Evolutionary conservation across 805 yeast genomes (phyloP).

Genomic region (Hanseniaspora nectarophila): DNA sequence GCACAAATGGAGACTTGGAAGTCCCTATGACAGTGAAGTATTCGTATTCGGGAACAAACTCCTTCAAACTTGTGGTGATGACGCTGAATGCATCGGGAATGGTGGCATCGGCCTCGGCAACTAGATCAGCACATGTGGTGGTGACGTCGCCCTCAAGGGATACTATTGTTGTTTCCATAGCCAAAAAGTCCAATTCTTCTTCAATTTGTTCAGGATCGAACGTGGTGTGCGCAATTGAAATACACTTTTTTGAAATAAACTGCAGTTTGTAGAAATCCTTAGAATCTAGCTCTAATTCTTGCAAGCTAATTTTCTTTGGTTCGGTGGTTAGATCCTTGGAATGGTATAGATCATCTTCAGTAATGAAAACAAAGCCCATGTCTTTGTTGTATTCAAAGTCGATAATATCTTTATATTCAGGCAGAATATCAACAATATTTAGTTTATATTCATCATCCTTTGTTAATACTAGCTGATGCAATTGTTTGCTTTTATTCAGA

Average conservation of each 20-base stretch:
- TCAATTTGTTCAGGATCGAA: conserved; percentile 22
- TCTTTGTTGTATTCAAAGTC: conserved; percentile 9
- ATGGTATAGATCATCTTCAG: background rate
- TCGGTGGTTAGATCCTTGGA: background rate
- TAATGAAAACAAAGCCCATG: background rate
- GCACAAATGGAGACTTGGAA: conserved; percentile 45
- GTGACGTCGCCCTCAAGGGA: conserved; percentile 23
- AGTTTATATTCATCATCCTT: background rate
- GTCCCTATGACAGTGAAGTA: conserved; percentile 41
- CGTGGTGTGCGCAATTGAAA: background rate
- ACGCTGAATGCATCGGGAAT: background rate
- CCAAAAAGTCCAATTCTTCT: conserved; percentile 23
- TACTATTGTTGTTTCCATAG: conserved; percentile 22
- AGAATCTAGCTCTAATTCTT: background rate
- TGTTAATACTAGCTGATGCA: background rate
- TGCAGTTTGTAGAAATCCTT: conserved; percentile 5
- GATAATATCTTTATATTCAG: background rate
- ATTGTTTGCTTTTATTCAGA: background rate
- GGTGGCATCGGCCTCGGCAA: conserved; percentile 28
- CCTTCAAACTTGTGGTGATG: conserved; percentile 14
- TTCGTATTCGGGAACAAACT: conserved; percentile 22
- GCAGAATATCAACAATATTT: background rate
- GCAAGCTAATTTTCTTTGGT: background rate
- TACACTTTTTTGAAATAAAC: background rate
- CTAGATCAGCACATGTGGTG: conserved; percentile 27